phyloP scores from a whole-genome alignment of 257 asterid genomes.

The Echium plantagineum region DNA sequence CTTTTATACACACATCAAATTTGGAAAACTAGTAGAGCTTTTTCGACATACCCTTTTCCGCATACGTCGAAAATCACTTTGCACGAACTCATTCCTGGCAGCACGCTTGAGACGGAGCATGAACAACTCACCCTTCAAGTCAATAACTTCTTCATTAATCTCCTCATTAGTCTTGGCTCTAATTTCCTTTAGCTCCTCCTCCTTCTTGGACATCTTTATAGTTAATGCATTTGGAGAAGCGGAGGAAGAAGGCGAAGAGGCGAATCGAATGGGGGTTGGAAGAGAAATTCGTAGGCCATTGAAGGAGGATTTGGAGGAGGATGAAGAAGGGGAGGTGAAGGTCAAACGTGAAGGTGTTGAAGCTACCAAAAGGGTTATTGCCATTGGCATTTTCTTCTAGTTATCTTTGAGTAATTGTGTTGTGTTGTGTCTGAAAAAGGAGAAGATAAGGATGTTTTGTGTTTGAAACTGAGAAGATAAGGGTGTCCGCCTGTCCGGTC shows the following conservation, averaged over 20 bases:
- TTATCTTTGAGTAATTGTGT: too few relatives aligned
- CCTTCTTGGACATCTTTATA: conserved; percentile 71
- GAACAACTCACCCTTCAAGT: conserved; percentile 89
- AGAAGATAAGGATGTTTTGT: too few relatives aligned
- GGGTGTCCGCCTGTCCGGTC: too few relatives aligned
- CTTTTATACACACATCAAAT: too few relatives aligned
- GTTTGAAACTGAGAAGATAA: too few relatives aligned
- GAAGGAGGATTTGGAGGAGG: conserved; percentile 33
- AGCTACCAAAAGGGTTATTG: conserved; percentile 65
- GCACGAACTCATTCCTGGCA: conserved; percentile 81
- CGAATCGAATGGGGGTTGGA: conserved; percentile 25
- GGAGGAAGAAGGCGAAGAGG: conserved; percentile 12
- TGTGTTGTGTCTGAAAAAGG: too few relatives aligned
- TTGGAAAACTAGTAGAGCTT: too few relatives aligned
- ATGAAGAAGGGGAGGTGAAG: conserved; percentile 27
- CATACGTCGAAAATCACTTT: conserved; percentile 85
- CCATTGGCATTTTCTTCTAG: conserved; percentile 5
- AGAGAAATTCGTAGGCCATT: conserved; percentile 55
- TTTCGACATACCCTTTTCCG: conserved; percentile 53
- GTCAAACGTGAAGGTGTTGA: conserved; percentile 29
- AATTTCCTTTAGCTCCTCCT: conserved; percentile 72
- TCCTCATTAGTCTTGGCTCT: conserved; percentile 72
- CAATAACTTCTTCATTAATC: conserved; percentile 74
- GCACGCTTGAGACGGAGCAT: conserved; percentile 97
- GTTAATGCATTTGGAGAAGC: conserved; percentile 27